Conservation (phyloP, 2,329 filamentous ascomycete genomes). For the Akanthomyces lecanii region DNA sequence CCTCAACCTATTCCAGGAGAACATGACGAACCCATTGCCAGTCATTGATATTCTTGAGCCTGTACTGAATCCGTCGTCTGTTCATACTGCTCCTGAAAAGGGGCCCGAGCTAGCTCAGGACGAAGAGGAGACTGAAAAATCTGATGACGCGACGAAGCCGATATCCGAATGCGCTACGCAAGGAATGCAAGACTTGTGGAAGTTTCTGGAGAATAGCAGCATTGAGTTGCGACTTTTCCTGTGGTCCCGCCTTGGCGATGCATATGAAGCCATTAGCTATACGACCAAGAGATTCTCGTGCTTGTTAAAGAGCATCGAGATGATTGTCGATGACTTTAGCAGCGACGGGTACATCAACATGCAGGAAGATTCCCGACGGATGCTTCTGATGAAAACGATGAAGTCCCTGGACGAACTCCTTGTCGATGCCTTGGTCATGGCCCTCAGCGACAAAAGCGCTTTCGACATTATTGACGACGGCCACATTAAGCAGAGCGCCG, state of each 20-base stretch:
- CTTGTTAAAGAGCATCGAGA: constrained; percentile 78
- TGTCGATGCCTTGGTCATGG: constrained; percentile 63
- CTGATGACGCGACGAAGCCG: constrained; percentile 28
- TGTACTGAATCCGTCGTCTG: constrained; percentile 70
- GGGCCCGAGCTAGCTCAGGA: constrained; percentile 2
- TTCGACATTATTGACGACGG: constrained; percentile 82
- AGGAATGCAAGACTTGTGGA: constrained; percentile 71
- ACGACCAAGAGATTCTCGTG: constrained; percentile 85
- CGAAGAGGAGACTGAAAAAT: constrained; percentile 7
- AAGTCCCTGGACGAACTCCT: constrained; percentile 76
- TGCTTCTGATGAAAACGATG: constrained; percentile 69
- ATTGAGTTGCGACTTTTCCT: constrained; percentile 80
- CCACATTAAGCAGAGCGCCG: constrained; percentile 69
- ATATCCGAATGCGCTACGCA: constrained; percentile 51
- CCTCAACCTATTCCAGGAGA: constrained; percentile 78
- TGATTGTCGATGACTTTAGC: constrained; percentile 62
- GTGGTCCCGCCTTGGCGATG: constrained; percentile 86
- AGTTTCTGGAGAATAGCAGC: constrained; percentile 77
- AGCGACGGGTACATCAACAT: constrained; percentile 60
- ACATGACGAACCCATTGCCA: constrained; percentile 72
- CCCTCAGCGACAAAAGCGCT: constrained; percentile 61
- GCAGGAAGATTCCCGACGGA: constrained; percentile 60
- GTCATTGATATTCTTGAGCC: constrained; percentile 92
- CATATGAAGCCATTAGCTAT: constrained; percentile 82
- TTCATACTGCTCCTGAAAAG: constrained; percentile 31